phyloP scores from a whole-genome alignment of 805 yeast species.

The Myxozyma geophila region DNA sequence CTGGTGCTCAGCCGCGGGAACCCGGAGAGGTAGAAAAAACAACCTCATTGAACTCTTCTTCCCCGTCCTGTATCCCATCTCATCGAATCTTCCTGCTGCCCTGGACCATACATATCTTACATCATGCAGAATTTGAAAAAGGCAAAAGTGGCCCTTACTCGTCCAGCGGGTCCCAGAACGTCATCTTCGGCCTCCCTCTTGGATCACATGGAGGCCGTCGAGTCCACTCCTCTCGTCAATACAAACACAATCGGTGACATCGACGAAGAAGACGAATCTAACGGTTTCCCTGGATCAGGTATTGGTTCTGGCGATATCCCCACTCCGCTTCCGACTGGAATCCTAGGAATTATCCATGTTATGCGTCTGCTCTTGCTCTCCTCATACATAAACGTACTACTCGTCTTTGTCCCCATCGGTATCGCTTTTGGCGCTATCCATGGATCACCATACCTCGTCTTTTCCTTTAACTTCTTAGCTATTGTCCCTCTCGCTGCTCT shows the following conservation, averaged over 20 bases:
- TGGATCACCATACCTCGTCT: slow-evolving; percentile 60
- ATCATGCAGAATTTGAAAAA: slow-evolving; percentile 19
- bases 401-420: slow-evolving; percentile 89
- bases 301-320: slow-evolving; percentile 10
- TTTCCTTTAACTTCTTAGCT: slow-evolving; percentile 80
- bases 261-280: slow-evolving; percentile 7
- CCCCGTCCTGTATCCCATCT: background rate
- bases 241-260: background rate
- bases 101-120: background rate
- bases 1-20: background rate
- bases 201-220: slow-evolving; percentile 12
- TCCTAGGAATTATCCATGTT: slow-evolving; percentile 2
- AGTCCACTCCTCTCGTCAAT: slow-evolving; percentile 22
- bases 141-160: slow-evolving; percentile 22
- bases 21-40: background rate
- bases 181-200: slow-evolving; percentile 10
- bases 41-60: background rate
- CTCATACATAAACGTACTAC: slow-evolving; percentile 71
- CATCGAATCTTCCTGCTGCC: background rate
- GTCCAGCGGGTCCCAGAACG: slow-evolving; percentile 26
- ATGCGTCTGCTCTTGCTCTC: slow-evolving; percentile 22
- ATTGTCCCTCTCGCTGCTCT: slow-evolving; percentile 91
- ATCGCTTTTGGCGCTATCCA: slow-evolving; percentile 66
- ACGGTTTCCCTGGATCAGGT: slow-evolving; percentile 16
- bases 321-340: slow-evolving; percentile 1